phyloP scores from a whole-genome alignment of 192 early-diverging fungal species.

The Coemansia sp. region DNA sequence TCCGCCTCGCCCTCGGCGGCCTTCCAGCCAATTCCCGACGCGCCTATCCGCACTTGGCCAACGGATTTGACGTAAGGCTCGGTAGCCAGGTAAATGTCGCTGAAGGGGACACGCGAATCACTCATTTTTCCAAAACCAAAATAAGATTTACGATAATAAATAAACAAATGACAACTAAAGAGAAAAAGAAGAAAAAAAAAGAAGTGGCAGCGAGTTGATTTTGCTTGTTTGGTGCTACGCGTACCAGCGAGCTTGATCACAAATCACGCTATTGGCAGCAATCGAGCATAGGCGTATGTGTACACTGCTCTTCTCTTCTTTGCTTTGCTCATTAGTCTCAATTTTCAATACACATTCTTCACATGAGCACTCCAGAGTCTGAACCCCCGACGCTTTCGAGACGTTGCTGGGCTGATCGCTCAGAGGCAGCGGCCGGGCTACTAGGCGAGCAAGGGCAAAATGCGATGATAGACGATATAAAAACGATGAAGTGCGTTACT shows the following conservation, averaged over 20 bases:
- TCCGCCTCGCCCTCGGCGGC: slow-evolving; percentile 53
- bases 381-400: not conserved
- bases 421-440: not conserved
- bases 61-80: slow-evolving; percentile 49
- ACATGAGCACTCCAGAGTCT: not conserved
- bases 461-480: slow-evolving; percentile 25
- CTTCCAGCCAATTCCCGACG: slow-evolving; percentile 56
- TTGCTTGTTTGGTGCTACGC: not conserved
- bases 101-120: slow-evolving; percentile 36
- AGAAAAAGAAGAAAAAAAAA: slow-evolving; percentile 3
- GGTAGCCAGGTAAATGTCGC: slow-evolving; percentile 53
- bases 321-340: not conserved
- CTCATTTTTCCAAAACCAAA: slow-evolving; percentile 22
- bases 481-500: slow-evolving; percentile 39
- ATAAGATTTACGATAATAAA: slow-evolving; percentile 5
- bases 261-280: not conserved
- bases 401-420: not conserved
- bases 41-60: slow-evolving; percentile 52
- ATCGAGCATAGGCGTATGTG: not conserved
- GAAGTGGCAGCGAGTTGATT: not conserved
- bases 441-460: slow-evolving; percentile 7
- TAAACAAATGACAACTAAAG: slow-evolving; percentile 8
- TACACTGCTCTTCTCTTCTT: too few relatives aligned
- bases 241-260: not conserved
- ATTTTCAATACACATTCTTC: not conserved